These are phyloP conservation scores for Schizonepeta tenuifolia DNA, from an alignment of 257 asterid species.

Conservation along the genomic window DNA sequence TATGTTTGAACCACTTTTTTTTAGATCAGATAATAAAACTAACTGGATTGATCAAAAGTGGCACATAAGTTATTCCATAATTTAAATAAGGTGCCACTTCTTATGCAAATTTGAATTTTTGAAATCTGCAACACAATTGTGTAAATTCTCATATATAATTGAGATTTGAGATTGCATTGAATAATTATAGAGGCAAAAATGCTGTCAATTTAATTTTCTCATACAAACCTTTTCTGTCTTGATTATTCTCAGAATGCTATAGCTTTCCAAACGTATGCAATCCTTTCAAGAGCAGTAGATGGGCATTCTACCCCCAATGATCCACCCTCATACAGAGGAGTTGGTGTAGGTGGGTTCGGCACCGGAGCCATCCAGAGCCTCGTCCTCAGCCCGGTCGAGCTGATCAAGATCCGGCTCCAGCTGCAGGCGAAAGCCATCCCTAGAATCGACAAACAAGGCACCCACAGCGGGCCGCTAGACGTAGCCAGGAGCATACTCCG, in stretches of 20 bases:
- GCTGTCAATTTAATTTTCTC: background rate
- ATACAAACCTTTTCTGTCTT: background rate
- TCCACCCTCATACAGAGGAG: slow-evolving; percentile 80
- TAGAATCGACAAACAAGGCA: slow-evolving; percentile 17
- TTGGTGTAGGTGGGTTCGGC: slow-evolving; percentile 78
- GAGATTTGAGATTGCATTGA: background rate
- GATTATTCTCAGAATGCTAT: slow-evolving; percentile 70
- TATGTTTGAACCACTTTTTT: background rate
- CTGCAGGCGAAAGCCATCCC: slow-evolving; percentile 44
- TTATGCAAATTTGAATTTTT: background rate
- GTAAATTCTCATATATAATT: background rate
- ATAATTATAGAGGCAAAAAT: background rate
- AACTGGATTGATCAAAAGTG: background rate
- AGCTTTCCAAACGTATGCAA: slow-evolving; percentile 83
- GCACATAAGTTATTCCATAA: background rate
- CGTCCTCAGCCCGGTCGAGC: slow-evolving; percentile 87
- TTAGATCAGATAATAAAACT: background rate
- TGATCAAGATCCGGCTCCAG: slow-evolving; percentile 87
- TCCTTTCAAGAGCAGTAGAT: slow-evolving; percentile 63
- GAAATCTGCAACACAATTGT: background rate
- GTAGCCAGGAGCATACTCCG: slow-evolving; percentile 47
- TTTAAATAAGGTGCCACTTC: background rate
- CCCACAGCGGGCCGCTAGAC: slow-evolving; percentile 57
- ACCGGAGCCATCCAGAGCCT: slow-evolving; percentile 91
- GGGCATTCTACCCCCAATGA: slow-evolving; percentile 35